A percentile compares a stretch with the other conserved stretches of the same genome.
Conservation (phyloP, 257 asterid genomes). For the Fraxinus americana region DNA sequence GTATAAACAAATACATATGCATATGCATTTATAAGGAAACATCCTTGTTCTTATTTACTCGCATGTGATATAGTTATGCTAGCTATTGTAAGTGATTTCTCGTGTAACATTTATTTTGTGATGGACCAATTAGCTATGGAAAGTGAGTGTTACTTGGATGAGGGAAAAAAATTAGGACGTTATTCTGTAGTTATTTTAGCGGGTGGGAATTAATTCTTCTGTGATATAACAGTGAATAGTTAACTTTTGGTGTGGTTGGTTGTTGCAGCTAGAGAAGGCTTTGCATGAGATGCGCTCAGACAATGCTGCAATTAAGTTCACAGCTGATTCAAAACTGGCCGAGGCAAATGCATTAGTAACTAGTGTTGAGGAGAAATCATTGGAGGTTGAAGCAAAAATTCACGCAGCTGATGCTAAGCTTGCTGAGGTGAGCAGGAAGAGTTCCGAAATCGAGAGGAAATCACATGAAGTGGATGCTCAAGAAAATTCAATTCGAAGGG, state of each 20-base stretch:
- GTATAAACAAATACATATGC: background rate
- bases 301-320: constrained; percentile 81
- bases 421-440: constrained; percentile 89
- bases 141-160: background rate
- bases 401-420: constrained; percentile 86
- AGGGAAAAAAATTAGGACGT: background rate
- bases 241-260: constrained; percentile 30
- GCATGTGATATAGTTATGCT: background rate
- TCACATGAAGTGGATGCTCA: constrained; percentile 67
- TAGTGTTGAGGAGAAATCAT: constrained; percentile 75
- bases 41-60: background rate
- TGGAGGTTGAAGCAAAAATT: constrained; percentile 87
- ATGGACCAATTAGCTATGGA: background rate
- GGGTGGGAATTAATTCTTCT: background rate
- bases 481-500: constrained; percentile 78
- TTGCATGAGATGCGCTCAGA: constrained; percentile 82
- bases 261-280: constrained; percentile 90
- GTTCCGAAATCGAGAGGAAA: constrained; percentile 81
- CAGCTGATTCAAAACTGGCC: constrained; percentile 73
- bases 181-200: background rate
- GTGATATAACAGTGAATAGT: constrained; percentile 5
- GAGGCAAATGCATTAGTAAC: constrained; percentile 80
- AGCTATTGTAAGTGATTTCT: background rate
- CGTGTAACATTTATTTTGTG: background rate
- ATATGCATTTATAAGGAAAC: background rate